These are phyloP conservation scores for Phaffia rhodozyma DNA, from an alignment of 1,284 basidiomycete species.

Conservation along the genomic window DNA sequence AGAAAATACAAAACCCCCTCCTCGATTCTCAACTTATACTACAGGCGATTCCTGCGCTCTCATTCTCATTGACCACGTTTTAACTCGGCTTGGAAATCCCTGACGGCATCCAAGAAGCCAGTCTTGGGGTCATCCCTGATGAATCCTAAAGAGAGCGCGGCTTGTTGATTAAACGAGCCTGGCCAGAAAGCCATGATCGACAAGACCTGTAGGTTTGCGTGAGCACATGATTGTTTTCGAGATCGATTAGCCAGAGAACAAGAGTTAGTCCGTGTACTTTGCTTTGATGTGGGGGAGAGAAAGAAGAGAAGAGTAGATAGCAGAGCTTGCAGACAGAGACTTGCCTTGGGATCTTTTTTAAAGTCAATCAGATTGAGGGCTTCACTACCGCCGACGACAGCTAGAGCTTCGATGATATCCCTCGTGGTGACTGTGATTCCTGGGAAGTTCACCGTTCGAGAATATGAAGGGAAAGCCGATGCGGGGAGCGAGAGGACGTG, in stretches of 20 bases:
- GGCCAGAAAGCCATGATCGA: slow-evolving; percentile 34
- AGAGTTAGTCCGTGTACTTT: too few species aligned
- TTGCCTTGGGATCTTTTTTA: slow-evolving; percentile 31
- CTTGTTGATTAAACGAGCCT: slow-evolving; percentile 31
- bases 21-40: too few species aligned
- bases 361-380: slow-evolving; percentile 33
- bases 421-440: slow-evolving; percentile 36
- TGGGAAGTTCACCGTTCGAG: slow-evolving; percentile 44
- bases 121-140: slow-evolving; percentile 23
- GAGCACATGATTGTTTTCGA: not conserved
- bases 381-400: slow-evolving; percentile 30
- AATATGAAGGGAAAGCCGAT: slow-evolving; percentile 41
- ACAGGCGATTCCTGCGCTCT: not conserved
- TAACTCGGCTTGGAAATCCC: slow-evolving; percentile 1
- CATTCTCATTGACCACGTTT: not conserved
- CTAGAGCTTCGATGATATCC: slow-evolving; percentile 33
- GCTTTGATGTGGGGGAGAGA: too few species aligned
- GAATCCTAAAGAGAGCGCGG: slow-evolving; percentile 32
- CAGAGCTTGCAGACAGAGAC: not conserved
- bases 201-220: slow-evolving; percentile 26
- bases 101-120: slow-evolving; percentile 3
- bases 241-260: too few species aligned
- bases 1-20: not conserved
- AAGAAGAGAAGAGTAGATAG: too few species aligned
- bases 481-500: slow-evolving; percentile 37